phyloP scores from a whole-genome alignment of 768 basidiomycete species.

The Russula olivacea region DNA sequence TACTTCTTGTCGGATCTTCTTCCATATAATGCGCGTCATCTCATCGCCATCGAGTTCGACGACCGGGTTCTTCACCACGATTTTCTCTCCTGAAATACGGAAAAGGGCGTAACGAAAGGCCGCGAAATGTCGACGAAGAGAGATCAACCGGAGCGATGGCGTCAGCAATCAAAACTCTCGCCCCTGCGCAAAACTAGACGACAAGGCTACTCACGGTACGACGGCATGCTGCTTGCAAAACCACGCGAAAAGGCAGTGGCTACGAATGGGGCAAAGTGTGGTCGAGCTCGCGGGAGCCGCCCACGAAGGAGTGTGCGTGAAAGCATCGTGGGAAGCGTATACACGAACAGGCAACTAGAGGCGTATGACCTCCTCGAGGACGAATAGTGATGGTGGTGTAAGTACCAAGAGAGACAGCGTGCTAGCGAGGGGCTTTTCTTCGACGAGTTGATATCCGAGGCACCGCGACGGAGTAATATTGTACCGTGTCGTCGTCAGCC shows the following conservation, averaged over 20 bases:
- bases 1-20: slow-evolving; percentile 94
- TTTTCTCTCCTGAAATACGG: slow-evolving; percentile 42
- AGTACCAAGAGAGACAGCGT: neutral
- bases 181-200: neutral
- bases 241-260: slow-evolving; percentile 7
- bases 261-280: slow-evolving; percentile 5
- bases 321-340: slow-evolving; percentile 17
- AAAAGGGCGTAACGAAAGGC: neutral
- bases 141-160: neutral
- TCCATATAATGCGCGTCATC: slow-evolving; percentile 99
- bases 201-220: slow-evolving; percentile 14
- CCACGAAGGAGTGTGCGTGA: slow-evolving; percentile 12
- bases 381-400: neutral
- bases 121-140: neutral
- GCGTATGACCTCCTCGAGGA: neutral
- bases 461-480: neutral
- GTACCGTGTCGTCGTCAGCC: neutral
- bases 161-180: neutral
- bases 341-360: neutral
- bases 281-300: slow-evolving; percentile 10
- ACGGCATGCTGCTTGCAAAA: slow-evolving; percentile 19
- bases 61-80: slow-evolving; percentile 80
- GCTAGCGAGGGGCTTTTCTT: neutral
- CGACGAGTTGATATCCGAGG: slow-evolving; percentile 7
- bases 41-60: slow-evolving; percentile 97